These are phyloP conservation scores for Nemania bipapillata DNA, from an alignment of 2,329 filamentous ascomycete species.

Conservation along the genomic window DNA sequence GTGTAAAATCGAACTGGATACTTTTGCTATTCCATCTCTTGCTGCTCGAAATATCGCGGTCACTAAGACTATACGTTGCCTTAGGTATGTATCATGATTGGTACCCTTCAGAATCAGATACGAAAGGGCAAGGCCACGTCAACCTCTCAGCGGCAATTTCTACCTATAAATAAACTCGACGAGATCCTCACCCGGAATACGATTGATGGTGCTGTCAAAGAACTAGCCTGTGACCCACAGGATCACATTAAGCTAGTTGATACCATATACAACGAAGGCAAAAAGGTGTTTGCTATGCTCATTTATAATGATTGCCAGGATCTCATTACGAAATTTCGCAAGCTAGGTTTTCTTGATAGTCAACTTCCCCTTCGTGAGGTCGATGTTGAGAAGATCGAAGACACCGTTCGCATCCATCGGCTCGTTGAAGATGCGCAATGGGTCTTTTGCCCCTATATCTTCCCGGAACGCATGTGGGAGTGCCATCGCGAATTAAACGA, in stretches of 20 bases:
- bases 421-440: conserved; percentile 5
- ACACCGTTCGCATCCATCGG: background rate
- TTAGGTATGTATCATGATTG: too few species aligned
- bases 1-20: too few species aligned
- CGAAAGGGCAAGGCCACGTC: background rate
- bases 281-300: conserved; percentile 19
- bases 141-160: background rate
- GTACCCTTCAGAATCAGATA: background rate
- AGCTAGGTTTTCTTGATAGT: background rate
- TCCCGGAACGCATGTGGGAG: background rate
- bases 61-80: too few species aligned
- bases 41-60: background rate
- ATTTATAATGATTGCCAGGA: conserved; percentile 13
- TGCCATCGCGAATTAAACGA: background rate
- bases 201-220: background rate
- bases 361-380: conserved; percentile 1
- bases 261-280: conserved; percentile 3
- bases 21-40: background rate
- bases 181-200: background rate
- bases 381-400: background rate
- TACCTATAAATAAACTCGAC: conserved; percentile 1
- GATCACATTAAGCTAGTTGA: conserved; percentile 6
- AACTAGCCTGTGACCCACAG: conserved; percentile 1
- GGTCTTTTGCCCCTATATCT: conserved; percentile 7
- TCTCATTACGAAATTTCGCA: background rate